Evolutionary conservation across 805 yeast genomes (phyloP).

Genomic region (Scheffersomyces stipitis): DNA sequence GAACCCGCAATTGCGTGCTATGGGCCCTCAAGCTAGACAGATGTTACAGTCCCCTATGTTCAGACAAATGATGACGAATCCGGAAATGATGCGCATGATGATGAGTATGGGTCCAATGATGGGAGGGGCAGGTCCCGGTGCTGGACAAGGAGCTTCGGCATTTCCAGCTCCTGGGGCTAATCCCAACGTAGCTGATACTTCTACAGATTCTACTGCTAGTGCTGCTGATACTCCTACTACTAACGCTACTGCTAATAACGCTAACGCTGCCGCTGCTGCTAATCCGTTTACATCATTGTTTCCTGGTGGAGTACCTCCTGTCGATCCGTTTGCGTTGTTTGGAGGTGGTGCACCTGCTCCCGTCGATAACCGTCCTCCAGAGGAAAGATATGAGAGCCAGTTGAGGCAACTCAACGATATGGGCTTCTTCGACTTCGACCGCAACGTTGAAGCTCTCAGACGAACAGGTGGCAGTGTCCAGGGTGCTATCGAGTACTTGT

Average conservation of each 20-base stretch:
- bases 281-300: slow-evolving; percentile 43
- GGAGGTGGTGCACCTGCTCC: slow-evolving; percentile 37
- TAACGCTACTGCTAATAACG: slow-evolving; percentile 10
- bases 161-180: slow-evolving; percentile 42
- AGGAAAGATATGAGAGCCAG: slow-evolving; percentile 43
- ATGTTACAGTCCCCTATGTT: slow-evolving; percentile 82
- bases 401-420: slow-evolving; percentile 48
- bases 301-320: slow-evolving; percentile 33
- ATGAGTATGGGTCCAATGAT: slow-evolving; percentile 67
- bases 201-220: slow-evolving; percentile 10
- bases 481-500: slow-evolving; percentile 88
- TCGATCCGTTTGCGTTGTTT: slow-evolving; percentile 56
- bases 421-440: slow-evolving; percentile 87
- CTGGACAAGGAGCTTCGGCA: slow-evolving; percentile 15
- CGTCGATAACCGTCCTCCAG: slow-evolving; percentile 45
- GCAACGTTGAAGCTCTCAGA: slow-evolving; percentile 87
- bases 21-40: slow-evolving; percentile 89
- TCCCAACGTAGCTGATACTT: slow-evolving; percentile 29
- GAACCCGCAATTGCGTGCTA: slow-evolving; percentile 77
- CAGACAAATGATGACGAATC: slow-evolving; percentile 69
- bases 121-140: slow-evolving; percentile 32
- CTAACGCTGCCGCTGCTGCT: slow-evolving; percentile 21
- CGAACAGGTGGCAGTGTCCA: slow-evolving; percentile 97
- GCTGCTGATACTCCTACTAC: slow-evolving; percentile 12
- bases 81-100: slow-evolving; percentile 80